These are phyloP conservation scores for Cercospora zeina DNA, from an alignment of 2,329 filamentous ascomycete species.

Conservation along the genomic window DNA sequence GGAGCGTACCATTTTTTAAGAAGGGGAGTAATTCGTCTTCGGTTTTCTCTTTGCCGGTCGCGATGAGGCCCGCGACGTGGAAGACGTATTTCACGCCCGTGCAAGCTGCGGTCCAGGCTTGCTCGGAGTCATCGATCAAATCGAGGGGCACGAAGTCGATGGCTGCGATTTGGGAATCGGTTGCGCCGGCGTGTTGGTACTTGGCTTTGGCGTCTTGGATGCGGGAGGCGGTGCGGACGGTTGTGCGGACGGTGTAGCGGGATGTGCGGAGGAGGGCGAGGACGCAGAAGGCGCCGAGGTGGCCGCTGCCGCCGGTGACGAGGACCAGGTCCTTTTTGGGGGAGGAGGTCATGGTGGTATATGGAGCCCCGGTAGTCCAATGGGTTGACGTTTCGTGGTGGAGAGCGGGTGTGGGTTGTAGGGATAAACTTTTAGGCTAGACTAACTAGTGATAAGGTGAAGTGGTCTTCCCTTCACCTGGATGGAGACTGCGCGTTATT, in stretches of 20 bases:
- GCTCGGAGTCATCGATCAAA: constrained; percentile 18
- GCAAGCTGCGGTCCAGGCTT: constrained; percentile 24
- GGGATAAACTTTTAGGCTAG: constrained; percentile 2
- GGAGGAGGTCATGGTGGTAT: constrained; percentile 9
- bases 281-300: constrained; percentile 20
- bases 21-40: constrained; percentile 22
- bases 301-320: constrained; percentile 23
- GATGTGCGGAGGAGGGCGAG: constrained; percentile 22
- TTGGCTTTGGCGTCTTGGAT: constrained; percentile 21
- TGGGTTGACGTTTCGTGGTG: background rate
- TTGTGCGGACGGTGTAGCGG: constrained; percentile 21
- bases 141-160: constrained; percentile 24
- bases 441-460: no score
- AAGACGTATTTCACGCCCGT: constrained; percentile 18
- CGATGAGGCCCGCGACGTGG: constrained; percentile 25
- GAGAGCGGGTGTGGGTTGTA: background rate
- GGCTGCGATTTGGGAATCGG: constrained; percentile 16
- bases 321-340: constrained; percentile 16
- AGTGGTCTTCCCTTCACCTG: background rate
- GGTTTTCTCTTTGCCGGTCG: constrained; percentile 26
- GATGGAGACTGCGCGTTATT: background rate
- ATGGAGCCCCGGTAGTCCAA: background rate
- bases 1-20: constrained; percentile 21
- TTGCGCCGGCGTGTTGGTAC: constrained; percentile 21
- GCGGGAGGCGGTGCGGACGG: constrained; percentile 20